These are phyloP conservation scores for Acrasis kona DNA, from an alignment of 78 protist genomes.

Conservation along the genomic window DNA sequence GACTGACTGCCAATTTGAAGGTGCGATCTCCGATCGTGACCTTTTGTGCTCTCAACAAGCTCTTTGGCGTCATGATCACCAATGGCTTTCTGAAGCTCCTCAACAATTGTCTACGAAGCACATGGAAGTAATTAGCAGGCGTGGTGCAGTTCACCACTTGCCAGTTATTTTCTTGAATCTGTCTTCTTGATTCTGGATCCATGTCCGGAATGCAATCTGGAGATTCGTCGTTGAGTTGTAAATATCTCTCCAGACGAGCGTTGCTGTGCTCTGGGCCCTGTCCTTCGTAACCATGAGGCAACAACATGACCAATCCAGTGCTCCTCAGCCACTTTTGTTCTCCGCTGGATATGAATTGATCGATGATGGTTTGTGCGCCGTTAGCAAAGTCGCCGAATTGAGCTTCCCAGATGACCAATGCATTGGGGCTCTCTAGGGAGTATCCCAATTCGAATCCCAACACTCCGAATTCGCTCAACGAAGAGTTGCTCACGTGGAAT, in stretches of 20 bases:
- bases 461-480: constrained; percentile 69
- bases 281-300: constrained; percentile 96
- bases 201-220: constrained; percentile 8
- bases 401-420: constrained; percentile 92
- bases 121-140: constrained; percentile 96
- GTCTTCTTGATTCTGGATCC: constrained; percentile 13
- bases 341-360: constrained; percentile 79
- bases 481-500: constrained; percentile 53
- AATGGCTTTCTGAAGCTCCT: constrained; percentile 94
- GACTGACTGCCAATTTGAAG: constrained; percentile 9
- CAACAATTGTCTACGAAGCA: constrained; percentile 82
- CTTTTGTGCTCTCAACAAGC: constrained; percentile 55
- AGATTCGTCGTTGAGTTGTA: constrained; percentile 42
- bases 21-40: no score
- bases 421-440: constrained; percentile 61
- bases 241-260: constrained; percentile 84
- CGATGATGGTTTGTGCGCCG: constrained; percentile 89
- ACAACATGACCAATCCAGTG: constrained; percentile 64
- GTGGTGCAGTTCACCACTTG: constrained; percentile 73
- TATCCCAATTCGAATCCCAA: constrained; percentile 92
- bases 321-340: constrained; percentile 86
- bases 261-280: constrained; percentile 95
- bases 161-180: constrained; percentile 39
- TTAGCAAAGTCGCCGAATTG: constrained; percentile 94
- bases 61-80: constrained; percentile 69